These are phyloP conservation scores for Suillus clintonianus DNA, from an alignment of 768 basidiomycete genomes.

Conservation along the genomic window DNA sequence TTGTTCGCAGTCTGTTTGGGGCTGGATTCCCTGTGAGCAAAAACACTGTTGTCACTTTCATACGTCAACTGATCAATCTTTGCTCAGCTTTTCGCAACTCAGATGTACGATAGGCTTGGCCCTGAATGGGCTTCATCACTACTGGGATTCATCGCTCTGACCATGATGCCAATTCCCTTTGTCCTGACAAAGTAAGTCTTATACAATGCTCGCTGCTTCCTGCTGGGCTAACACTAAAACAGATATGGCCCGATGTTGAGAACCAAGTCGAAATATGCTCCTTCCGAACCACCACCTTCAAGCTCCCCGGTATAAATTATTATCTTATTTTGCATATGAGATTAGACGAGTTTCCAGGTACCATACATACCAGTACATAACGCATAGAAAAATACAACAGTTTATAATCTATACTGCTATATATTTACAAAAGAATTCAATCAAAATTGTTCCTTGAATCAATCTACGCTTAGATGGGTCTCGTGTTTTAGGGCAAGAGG, in stretches of 20 bases:
- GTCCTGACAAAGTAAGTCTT: conserved; percentile 33
- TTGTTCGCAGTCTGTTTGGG: conserved; percentile 55
- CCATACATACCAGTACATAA: not conserved
- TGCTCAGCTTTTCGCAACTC: conserved; percentile 47
- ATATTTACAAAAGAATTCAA: no score
- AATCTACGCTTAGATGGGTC: no score
- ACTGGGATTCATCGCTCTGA: conserved; percentile 51
- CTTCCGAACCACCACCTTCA: conserved; percentile 18
- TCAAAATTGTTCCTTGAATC: no score
- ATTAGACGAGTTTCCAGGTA: not conserved
- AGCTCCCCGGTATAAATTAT: conserved; percentile 9
- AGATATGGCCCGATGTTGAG: conserved; percentile 45
- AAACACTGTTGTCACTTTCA: not conserved
- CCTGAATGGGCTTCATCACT: conserved; percentile 62
- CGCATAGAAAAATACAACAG: no score
- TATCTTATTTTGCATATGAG: not conserved
- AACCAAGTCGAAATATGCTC: conserved; percentile 44
- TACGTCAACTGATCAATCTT: conserved; percentile 4
- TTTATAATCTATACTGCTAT: no score
- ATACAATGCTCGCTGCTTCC: not conserved
- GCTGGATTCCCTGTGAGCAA: conserved; percentile 44
- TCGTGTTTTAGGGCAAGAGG: no score
- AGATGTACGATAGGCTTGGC: conserved; percentile 53
- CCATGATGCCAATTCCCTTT: conserved; percentile 55
- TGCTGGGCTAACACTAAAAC: not conserved